phyloP scores from a whole-genome alignment of 2,329 filamentous ascomycete species.

The Talaromyces sp. region DNA sequence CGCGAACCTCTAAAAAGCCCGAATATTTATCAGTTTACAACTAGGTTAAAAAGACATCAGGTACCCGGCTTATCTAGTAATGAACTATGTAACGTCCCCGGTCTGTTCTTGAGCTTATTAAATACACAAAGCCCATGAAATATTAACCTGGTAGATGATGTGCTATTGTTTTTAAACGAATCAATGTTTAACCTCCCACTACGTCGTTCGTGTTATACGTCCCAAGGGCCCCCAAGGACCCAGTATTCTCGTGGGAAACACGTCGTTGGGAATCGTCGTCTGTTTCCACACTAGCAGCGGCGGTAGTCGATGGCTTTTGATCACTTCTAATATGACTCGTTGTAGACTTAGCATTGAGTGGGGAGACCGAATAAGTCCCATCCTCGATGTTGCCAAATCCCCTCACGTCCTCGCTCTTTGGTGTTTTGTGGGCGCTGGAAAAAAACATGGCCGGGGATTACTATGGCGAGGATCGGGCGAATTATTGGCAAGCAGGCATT shows the following conservation, averaged over 20 bases:
- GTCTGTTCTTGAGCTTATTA: too few relatives aligned
- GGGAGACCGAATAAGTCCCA: background rate
- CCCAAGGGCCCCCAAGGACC: background rate
- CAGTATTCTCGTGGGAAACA: background rate
- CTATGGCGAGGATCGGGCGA: background rate
- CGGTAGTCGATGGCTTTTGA: background rate
- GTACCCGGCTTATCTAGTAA: too few relatives aligned
- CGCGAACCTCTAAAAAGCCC: too few relatives aligned
- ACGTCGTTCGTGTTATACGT: background rate
- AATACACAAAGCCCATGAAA: too few relatives aligned
- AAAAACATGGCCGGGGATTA: background rate
- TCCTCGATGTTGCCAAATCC: slow-evolving; percentile 3
- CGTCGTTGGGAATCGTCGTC: slow-evolving; percentile 1
- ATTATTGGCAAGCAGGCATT: slow-evolving; percentile 2
- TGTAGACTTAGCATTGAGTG: background rate
- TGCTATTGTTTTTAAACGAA: too few relatives aligned
- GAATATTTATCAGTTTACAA: too few relatives aligned
- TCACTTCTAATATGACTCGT: slow-evolving; percentile 2
- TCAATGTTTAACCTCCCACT: background rate
- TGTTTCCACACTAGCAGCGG: background rate
- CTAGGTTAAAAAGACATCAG: too few relatives aligned
- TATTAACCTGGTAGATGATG: too few relatives aligned
- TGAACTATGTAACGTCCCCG: too few relatives aligned
- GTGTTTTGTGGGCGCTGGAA: background rate
- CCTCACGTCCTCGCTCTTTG: background rate